Conservation (phyloP, 2,329 filamentous ascomycete genomes). For the Zymoseptoria passerinii region DNA sequence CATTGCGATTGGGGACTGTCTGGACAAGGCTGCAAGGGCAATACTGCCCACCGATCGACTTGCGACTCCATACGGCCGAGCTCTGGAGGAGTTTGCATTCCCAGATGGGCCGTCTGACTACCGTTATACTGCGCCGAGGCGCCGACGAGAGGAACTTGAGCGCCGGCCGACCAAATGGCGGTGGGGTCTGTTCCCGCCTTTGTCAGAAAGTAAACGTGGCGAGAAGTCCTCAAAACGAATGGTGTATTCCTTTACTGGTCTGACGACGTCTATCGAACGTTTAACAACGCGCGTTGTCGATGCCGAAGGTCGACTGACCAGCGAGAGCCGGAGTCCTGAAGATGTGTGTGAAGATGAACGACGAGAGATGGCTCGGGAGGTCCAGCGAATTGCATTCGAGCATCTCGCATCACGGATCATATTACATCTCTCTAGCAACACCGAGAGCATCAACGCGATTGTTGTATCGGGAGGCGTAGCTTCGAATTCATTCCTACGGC, state of each 20-base stretch:
- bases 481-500: constrained; percentile 68
- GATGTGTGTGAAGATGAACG: constrained; percentile 53
- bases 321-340: constrained; percentile 26
- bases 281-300: constrained; percentile 35
- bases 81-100: constrained; percentile 75
- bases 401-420: constrained; percentile 71
- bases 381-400: constrained; percentile 77
- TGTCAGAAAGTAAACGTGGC: constrained; percentile 45
- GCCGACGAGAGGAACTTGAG: constrained; percentile 51
- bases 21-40: constrained; percentile 77
- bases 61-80: constrained; percentile 67
- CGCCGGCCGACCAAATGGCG: constrained; percentile 43
- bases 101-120: constrained; percentile 39
- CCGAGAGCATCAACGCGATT: constrained; percentile 46
- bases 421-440: constrained; percentile 34
- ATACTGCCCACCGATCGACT: constrained; percentile 60
- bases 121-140: constrained; percentile 52
- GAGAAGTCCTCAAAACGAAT: constrained; percentile 39
- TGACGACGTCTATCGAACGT: constrained; percentile 57
- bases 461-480: constrained; percentile 89
- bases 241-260: constrained; percentile 65
- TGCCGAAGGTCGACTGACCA: constrained; percentile 24
- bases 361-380: constrained; percentile 58
- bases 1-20: constrained; percentile 77
- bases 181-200: constrained; percentile 64